A percentile compares a stretch with the other conserved stretches of the same genome.
Conservation (phyloP, 768 basidiomycete species). For the Mycena vitilis region DNA sequence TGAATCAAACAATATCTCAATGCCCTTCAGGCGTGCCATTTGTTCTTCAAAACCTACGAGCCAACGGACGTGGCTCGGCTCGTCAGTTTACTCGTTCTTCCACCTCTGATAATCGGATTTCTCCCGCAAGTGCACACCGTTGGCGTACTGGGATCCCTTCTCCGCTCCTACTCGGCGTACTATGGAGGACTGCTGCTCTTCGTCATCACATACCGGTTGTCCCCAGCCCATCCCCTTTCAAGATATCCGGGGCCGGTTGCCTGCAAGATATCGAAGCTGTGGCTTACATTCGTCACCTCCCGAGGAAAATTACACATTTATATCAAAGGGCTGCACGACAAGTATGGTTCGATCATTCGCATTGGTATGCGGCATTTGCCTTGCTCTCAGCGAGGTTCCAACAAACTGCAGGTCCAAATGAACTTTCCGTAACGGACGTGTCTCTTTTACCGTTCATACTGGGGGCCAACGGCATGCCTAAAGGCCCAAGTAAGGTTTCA, state of each 20-base stretch:
- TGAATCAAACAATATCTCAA: too few species aligned
- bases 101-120: background rate
- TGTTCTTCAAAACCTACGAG: constrained; percentile 22
- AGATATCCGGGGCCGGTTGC: constrained; percentile 58
- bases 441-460: constrained; percentile 47
- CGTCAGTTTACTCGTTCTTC: constrained; percentile 2
- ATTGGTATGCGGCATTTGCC: constrained; percentile 52
- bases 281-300: constrained; percentile 44
- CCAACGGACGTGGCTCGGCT: constrained; percentile 1
- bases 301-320: constrained; percentile 58
- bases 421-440: constrained; percentile 53
- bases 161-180: background rate
- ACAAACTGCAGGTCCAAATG: constrained; percentile 54
- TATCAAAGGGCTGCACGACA: constrained; percentile 56
- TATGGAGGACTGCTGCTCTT: constrained; percentile 32
- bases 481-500: constrained; percentile 49
- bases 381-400: background rate
- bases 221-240: constrained; percentile 60
- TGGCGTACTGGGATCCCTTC: background rate
- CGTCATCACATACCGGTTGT: constrained; percentile 54
- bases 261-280: constrained; percentile 53
- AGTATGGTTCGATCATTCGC: constrained; percentile 65
- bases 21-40: background rate
- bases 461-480: constrained; percentile 54
- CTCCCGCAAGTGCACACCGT: background rate